Evolutionary conservation across 441 rosid genomes (phyloP).

Genomic region (Viola pubescens): DNA sequence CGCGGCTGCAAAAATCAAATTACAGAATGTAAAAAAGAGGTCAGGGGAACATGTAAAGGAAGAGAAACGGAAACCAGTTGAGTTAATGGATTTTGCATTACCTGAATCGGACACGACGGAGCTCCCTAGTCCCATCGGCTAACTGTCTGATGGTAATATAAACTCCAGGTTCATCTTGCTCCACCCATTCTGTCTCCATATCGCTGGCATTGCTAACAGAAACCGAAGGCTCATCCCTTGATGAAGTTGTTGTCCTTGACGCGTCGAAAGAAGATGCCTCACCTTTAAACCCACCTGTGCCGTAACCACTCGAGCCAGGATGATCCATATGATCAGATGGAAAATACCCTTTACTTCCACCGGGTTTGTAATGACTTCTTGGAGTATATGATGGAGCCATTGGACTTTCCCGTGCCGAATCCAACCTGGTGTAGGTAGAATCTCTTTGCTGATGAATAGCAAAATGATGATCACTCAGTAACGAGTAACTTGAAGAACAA

Average conservation of each 20-base stretch:
- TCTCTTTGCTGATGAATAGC: conserved; percentile 52
- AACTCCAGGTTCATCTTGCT: conserved; percentile 91
- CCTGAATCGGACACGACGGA: conserved; percentile 98
- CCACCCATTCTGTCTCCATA: conserved; percentile 86
- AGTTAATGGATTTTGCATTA: conserved; percentile 18
- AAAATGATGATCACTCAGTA: neutral
- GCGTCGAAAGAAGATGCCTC: conserved; percentile 48
- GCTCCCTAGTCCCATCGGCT: conserved; percentile 87
- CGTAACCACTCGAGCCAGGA: conserved; percentile 50
- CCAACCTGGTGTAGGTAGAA: conserved; percentile 68
- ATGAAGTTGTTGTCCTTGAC: conserved; percentile 71
- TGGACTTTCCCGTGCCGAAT: conserved; percentile 71
- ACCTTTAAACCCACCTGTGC: conserved; percentile 34
- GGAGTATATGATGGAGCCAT: conserved; percentile 50
- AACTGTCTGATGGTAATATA: conserved; percentile 90
- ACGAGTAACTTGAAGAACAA: neutral
- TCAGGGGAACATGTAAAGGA: neutral
- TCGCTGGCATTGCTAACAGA: conserved; percentile 90
- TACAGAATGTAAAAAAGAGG: neutral
- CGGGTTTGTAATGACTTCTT: conserved; percentile 56
- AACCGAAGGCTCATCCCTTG: conserved; percentile 82
- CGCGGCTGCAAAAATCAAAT: conserved; percentile 48
- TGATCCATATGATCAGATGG: conserved; percentile 27
- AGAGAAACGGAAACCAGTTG: neutral
- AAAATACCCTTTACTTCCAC: conserved; percentile 32